Evolutionary conservation across 1,139 yeast species (phyloP), one percentile per base, ranked within the genome.

Genomic region (Saccharomyces hybrid): DNA sequence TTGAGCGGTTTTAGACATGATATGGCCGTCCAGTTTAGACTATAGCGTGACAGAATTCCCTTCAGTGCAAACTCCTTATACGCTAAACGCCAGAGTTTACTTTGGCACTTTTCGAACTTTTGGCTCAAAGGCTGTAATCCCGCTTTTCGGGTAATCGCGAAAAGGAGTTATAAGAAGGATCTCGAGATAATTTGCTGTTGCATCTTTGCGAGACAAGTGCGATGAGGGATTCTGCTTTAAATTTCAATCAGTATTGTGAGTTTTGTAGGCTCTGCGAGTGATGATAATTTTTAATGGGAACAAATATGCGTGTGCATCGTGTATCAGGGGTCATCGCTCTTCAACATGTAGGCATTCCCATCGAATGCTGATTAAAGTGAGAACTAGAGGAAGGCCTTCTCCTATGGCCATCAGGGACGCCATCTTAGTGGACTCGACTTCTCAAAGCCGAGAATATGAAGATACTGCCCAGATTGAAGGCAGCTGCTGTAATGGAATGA

Each of bases 291-390:
- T 87, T 63, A 89, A 88, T 60, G 88, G 88, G 46, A 86, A 81
- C 63, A 88, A 93, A 66, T 88, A 88, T 69, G 90, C 97, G n/a
- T 93, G 97, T 69, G 80, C 83, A 57, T 86, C 84, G 64, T 93
- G 99, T 68, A 89, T 93, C 46, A 76, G 97, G 48, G 98, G 98
- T 23, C 99, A 93, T 68, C 73, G 99, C 48, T 87, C 97, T 3
- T 84, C 95, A 2, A 82, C 85, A 54, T 93, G 99, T 70, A 81
- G 81, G 56, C 99, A 93, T 70, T 82, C 86, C 50, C 77, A 80
- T 52, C 76, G 97, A 51, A 90, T 95, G 38, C 74, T 91, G 46
- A 82, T 89, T 23, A 89, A 88, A 62, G 97, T 91, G n/a, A 77
- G 97, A 47, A 81, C 88, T 38, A 80, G 95, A 57, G 98, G 98